Evolutionary conservation across 805 yeast genomes (phyloP), one percentile per base, ranked within the genome.

Genomic region (Cyberlindnera maclurae): DNA sequence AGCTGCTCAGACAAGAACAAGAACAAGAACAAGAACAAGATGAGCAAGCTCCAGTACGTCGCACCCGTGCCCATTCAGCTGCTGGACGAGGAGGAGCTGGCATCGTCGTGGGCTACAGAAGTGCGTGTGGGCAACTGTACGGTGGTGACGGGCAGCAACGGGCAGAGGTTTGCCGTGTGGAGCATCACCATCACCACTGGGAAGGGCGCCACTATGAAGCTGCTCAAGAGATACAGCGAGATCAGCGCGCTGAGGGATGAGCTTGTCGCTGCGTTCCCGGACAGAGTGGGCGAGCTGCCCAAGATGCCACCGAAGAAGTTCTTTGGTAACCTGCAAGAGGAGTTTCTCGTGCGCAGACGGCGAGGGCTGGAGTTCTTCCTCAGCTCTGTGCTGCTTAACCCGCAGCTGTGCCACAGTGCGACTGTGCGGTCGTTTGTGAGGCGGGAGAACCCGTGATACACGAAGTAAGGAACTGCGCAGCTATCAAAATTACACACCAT

Each of bases 151-250:
- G 73, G 71, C 4, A 38, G 51, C 13, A 58, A 57, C 34, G 57
- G 58, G 4, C 60, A 63, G 12, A 54, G 60, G n/a, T 71, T 70
- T 45, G 73, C 70, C 5, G 64, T 60, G 2, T 71, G 70, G 68
- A 46, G 58, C 8, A 49, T 71, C 5, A 39, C 47, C 5, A 58
- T 71, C 16, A 62, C 59, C 13, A 67, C 71, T 2, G 29, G 49
- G 5, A 45, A 45, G 5, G 62, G 59, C 1, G 52, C 63, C 1
- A 43, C 47, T 4, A 65, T 81, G 12, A 53, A 60, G 28, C 51
- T 79, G 4, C 67, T 75, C 50, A 76, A 74, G 52, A 56, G 95
- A 33, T 84, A 80, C 53, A 71, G 75, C 33, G 90, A 84, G 38
- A 70, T 85, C 39, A 79, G 63, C 29, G 37, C 45, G 27, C 62